Evolutionary conservation across 306 rosid species (phyloP), one percentile per base, ranked within the genome.

Genomic region (Gleditsia sinensis): DNA sequence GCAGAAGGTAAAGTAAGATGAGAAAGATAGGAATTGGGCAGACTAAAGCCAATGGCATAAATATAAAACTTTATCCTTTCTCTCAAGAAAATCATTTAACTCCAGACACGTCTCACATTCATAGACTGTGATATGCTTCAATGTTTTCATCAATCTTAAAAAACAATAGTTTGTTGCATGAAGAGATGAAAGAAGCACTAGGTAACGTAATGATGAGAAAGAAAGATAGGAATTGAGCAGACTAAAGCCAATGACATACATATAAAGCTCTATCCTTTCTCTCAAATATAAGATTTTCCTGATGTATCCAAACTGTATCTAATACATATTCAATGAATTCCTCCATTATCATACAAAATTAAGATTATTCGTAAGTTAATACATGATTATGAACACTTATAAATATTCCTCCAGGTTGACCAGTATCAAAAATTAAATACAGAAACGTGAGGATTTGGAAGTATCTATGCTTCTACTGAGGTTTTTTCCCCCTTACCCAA

Each of bases 171-270:
- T 36, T 36, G 14, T 37, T 49, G 55, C 27, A 34, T 61, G 49
- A 63, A 51, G 8, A 9, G 2, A 7, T 23, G 49, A 21, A 39
- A 54, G 80, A 39, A 53, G 30, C 58, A 66, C 8, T 3, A 28
- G 57, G 58, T 39, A 58, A 64, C 53, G 11, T 58, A 75, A 39
- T 13, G 62, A 43, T 16, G 27, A 62, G 23, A 27, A 28, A n/a
- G 46, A 40, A 40, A 50, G 54, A 49, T 23, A 16, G 54, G 43
- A 74, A 62, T 19, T 74, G 64, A 21, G 71, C 14, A 48, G 50
- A 61, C 39, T 33, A 48, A 34, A 23, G 19, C 50, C 53, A 45
- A 34, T 13, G 17, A 28, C 49, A 23, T 33, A 21, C 5, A 75
- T 7, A 20, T n/a, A 7, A 14, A 66, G 32, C 30, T 37, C 43